Base-by-base conservation (phyloP, 768 basidiomycete species). In the Royoungia palumana region DNA sequence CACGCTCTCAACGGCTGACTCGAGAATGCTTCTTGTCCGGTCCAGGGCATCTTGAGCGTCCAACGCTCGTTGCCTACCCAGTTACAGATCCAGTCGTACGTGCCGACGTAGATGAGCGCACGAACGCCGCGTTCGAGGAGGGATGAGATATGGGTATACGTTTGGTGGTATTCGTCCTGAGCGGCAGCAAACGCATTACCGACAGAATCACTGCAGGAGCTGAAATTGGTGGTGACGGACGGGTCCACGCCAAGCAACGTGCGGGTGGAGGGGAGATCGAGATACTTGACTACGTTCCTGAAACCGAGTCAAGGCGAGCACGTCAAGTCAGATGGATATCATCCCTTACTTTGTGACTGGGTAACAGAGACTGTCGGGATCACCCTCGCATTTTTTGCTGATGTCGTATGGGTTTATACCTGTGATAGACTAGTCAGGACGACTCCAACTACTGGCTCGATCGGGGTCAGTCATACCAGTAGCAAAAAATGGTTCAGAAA, bases 51-150 rank as follows among this genome's bases (percentile, higher is more conserved):
- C 50, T 76, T 71, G 42, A 87, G 78, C 7, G 84, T 79, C 89
- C 89, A 91, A 35, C 80, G 72, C 59, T 80, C 80, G 67, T 91
- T 92, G 14, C 84, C 82, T 24, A 87, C 68, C 80, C 81, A 87
- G 61, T 89, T 87, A 61, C 87, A 89, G 52, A 84, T 84, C 84
- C 85, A 88, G 58, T 87, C 85, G 54, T 83, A 84, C 37, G 80
- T 84, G 17, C 86, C 86, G 1, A 82, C 83, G 54, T 89, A 89
- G 40, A 86, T 82, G 35, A 92, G 74, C 30, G 89, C 70, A 6
- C 82, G 79, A 17, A 94, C 68, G 1, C 84, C 85, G n/a, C 87
- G 78, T 50, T 92, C 88, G 9, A 92, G 77, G 34, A 92, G 77
- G 11, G 49, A 65, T 17, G 73, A 62, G 53, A 78, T 59, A 47